Conservation (phyloP, 495 filamentous ascomycete species). For the Penicillium coprophilum region DNA sequence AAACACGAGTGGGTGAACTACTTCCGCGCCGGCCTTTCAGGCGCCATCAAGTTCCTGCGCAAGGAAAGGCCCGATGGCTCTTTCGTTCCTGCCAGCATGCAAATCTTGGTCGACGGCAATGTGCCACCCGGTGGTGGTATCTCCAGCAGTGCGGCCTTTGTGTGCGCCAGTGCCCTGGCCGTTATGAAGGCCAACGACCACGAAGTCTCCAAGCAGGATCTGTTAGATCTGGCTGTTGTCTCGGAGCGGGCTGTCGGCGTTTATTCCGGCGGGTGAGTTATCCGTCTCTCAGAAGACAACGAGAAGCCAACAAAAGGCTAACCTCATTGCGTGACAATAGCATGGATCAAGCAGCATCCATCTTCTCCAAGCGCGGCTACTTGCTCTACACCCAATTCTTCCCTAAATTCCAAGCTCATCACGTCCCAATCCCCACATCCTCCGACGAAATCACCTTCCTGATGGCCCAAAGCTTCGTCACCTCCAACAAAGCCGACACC, state of each 20-base stretch:
- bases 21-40: constrained; percentile 87
- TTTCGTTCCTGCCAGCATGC: constrained; percentile 73
- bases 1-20: constrained; percentile 97
- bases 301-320: constrained; percentile 30
- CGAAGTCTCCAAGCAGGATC: constrained; percentile 79
- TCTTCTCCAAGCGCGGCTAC: constrained; percentile 81
- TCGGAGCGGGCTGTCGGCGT: constrained; percentile 94
- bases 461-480: constrained; percentile 91
- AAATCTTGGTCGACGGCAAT: constrained; percentile 85
- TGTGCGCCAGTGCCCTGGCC: constrained; percentile 85
- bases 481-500: constrained; percentile 90
- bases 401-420: constrained; percentile 70
- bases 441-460: constrained; percentile 84
- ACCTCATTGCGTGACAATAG: constrained; percentile 16
- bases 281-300: not conserved
- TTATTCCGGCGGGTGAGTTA: constrained; percentile 83
- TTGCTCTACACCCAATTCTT: constrained; percentile 90
- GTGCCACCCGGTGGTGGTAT: constrained; percentile 91
- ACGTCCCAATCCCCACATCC: constrained; percentile 81
- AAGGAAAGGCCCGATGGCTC: constrained; percentile 55
- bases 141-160: constrained; percentile 91
- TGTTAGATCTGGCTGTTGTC: constrained; percentile 88
- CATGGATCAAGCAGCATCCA: constrained; percentile 98
- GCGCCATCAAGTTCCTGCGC: constrained; percentile 75
- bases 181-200: constrained; percentile 86